Evolutionary conservation across 257 asterid species (phyloP).

Genomic region (Nicotiana knightiana): DNA sequence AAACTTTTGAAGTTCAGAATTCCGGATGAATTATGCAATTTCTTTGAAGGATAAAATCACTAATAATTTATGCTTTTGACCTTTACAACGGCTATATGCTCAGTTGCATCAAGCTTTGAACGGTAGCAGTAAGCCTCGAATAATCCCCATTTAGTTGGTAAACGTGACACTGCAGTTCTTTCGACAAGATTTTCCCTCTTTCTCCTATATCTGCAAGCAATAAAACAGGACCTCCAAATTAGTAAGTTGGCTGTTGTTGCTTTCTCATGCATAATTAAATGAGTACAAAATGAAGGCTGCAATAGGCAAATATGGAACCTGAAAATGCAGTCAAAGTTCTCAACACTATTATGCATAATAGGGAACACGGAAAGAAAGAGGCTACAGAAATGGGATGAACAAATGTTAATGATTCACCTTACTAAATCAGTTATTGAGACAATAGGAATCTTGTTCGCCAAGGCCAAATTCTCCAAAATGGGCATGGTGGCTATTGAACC

Average conservation of each 20-base stretch:
- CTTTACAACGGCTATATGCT: constrained; percentile 70
- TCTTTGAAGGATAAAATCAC: not conserved
- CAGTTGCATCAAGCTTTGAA: constrained; percentile 68
- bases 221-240: not conserved
- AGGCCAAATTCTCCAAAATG: constrained; percentile 42
- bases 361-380: not conserved
- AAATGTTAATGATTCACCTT: constrained; percentile 27
- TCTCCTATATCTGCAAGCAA: constrained; percentile 53
- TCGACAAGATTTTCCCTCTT: constrained; percentile 76
- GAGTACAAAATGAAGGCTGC: not conserved
- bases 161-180: constrained; percentile 47
- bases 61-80: constrained; percentile 15
- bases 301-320: not conserved
- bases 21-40: not conserved
- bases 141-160: constrained; percentile 83
- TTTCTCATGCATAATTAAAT: not conserved
- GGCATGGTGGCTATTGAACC: constrained; percentile 57
- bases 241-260: not conserved
- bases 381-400: not conserved
- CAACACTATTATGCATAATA: not conserved
- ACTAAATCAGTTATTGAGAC: constrained; percentile 73
- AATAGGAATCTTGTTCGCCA: constrained; percentile 47
- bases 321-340: not conserved
- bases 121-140: constrained; percentile 62
- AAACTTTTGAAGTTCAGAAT: not conserved